Evolutionary conservation across 1,139 yeast species (phyloP).

Genomic region (Scheffersomyces insectosa): DNA sequence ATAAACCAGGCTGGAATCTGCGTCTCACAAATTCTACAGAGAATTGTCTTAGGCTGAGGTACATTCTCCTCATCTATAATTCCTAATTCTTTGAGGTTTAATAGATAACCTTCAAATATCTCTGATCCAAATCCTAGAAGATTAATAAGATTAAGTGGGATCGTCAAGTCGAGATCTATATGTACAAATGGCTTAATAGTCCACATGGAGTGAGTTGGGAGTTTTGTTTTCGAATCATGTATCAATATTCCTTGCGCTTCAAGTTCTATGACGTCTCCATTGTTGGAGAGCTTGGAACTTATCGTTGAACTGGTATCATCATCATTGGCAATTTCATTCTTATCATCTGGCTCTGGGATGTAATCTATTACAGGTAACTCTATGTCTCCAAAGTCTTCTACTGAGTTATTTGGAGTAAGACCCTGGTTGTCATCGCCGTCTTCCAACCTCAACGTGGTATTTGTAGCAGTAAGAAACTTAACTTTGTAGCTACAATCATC

Average conservation of each 20-base stretch:
- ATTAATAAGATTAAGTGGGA: constrained; percentile 68
- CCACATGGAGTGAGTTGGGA: constrained; percentile 93
- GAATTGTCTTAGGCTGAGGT: constrained; percentile 74
- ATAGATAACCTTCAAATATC: constrained; percentile 72
- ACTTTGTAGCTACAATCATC: constrained; percentile 82
- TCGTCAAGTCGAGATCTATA: constrained; percentile 59
- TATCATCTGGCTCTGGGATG: constrained; percentile 6
- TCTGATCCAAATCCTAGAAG: constrained; percentile 89
- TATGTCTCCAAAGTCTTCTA: constrained; percentile 9
- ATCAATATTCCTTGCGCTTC: constrained; percentile 97
- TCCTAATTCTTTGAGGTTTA: constrained; percentile 59
- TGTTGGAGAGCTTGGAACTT: constrained; percentile 45
- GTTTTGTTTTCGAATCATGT: constrained; percentile 56
- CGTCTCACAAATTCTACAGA: constrained; percentile 91
- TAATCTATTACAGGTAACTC: constrained; percentile 1
- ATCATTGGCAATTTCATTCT: constrained; percentile 8
- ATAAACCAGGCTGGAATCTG: constrained; percentile 96
- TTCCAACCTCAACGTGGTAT: constrained; percentile 19
- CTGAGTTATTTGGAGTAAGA: constrained; percentile 30
- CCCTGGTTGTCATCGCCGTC: constrained; percentile 2
- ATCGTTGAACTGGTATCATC: constrained; percentile 17
- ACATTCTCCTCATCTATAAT: constrained; percentile 62
- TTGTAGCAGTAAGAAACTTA: constrained; percentile 63
- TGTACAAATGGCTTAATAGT: constrained; percentile 77
- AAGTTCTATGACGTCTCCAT: constrained; percentile 65